Percentiles rank a stretch among this genome's conserved stretches.
Evolutionary conservation across 2,329 filamentous ascomycete species (phyloP).

Genomic region (Diaporthe eres): DNA sequence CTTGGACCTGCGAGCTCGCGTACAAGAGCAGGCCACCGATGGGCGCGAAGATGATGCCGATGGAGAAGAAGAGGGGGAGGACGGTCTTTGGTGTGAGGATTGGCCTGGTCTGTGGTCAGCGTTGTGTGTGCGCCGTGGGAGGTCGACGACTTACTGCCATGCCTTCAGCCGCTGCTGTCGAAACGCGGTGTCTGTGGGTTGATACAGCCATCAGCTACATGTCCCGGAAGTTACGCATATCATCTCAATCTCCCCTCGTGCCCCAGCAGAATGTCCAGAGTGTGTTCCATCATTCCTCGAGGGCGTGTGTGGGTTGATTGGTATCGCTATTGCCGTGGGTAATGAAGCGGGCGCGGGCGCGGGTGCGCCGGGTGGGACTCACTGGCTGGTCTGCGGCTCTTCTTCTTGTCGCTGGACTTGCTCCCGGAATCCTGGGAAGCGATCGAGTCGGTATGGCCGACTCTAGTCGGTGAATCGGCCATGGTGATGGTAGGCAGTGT

Average conservation of each 20-base stretch:
- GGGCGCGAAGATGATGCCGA: constrained; percentile 93
- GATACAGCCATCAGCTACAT: constrained; percentile 31
- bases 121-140: background rate
- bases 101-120: constrained; percentile 69
- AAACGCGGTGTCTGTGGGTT: constrained; percentile 86
- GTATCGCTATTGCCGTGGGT: background rate
- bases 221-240: constrained; percentile 34
- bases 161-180: constrained; percentile 97
- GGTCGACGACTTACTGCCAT: constrained; percentile 84
- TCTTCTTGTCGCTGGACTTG: constrained; percentile 80
- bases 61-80: constrained; percentile 88
- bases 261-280: background rate
- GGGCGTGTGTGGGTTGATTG: constrained; percentile 1
- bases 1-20: constrained; percentile 92
- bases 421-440: constrained; percentile 66
- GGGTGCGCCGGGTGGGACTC: constrained; percentile 51
- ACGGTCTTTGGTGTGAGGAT: constrained; percentile 97
- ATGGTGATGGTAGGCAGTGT: constrained; percentile 51
- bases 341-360: background rate
- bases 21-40: constrained; percentile 90
- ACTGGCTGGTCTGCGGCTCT: constrained; percentile 95
- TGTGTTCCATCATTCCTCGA: background rate
- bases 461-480: constrained; percentile 62
- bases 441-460: constrained; percentile 67
- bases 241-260: background rate